phyloP scores from a whole-genome alignment of 768 basidiomycete genomes.

The Cystobasidium onofrii region DNA sequence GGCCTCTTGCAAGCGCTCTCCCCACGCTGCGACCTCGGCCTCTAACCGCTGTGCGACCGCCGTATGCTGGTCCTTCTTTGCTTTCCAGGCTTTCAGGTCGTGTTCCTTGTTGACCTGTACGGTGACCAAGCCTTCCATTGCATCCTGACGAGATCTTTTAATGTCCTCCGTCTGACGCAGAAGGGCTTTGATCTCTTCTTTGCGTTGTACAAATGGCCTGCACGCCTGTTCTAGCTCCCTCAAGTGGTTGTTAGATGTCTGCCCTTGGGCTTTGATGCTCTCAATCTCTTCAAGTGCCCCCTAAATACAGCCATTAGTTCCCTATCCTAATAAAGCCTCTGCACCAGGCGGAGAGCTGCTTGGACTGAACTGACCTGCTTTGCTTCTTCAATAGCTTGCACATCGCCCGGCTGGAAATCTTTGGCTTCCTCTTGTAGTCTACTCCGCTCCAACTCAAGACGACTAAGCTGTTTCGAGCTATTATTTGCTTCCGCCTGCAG shows the following conservation, averaged over 20 bases:
- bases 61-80: constrained; percentile 43
- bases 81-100: constrained; percentile 42
- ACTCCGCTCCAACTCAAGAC: neutral
- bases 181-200: constrained; percentile 52
- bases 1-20: neutral
- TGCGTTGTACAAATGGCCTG: neutral
- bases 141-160: constrained; percentile 47
- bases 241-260: constrained; percentile 16
- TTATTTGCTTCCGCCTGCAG: neutral
- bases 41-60: constrained; percentile 41
- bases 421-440: constrained; percentile 7
- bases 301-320: too few relatives aligned
- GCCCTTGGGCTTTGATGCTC: constrained; percentile 16
- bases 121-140: constrained; percentile 46
- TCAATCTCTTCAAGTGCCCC: constrained; percentile 22
- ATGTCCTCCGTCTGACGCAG: constrained; percentile 35
- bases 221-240: constrained; percentile 34
- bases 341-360: neutral
- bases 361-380: constrained; percentile 1
- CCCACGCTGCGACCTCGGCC: neutral
- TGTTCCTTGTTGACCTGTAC: neutral
- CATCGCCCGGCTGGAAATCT: constrained; percentile 36
- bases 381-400: constrained; percentile 29
- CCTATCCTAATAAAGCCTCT: too few relatives aligned
- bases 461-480: neutral